Base-by-base conservation (phyloP, 2,329 filamentous ascomycete genomes). In the Elsinoe fawcettii region DNA sequence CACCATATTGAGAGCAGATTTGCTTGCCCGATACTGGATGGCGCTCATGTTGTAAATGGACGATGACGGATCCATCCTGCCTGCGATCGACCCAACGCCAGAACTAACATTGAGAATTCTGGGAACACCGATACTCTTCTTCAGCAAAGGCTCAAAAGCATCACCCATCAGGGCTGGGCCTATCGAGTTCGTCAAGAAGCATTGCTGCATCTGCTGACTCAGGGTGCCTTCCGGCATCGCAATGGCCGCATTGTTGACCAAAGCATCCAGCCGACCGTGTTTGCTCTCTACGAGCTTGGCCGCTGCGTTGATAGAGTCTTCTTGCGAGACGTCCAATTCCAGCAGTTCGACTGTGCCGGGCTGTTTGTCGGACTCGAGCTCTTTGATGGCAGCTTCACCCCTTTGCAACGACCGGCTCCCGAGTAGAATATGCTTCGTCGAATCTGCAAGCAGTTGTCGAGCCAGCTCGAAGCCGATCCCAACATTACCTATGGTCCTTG, bases 401-500 rank as follows among this genome's bases (percentile, higher is more conserved):
- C 74, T 75, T 23, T 71, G 66, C 8, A 63, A 5, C 23, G 67
- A 71, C n/a, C 75, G 70, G 37, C 63, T 62, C 18, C 67, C 70
- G 18, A 77, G 66, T 25, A 76, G 63, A 54, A 76, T 64, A 57
- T 76, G 70, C 14, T 56, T 51, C 11, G 62, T 60, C n/a, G 59
- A 61, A 14, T 69, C 60, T 3, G 68, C 61, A 5, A 75, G 68
- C 2, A 73, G 68, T 25, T 70, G 66, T 55, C 69, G 63, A 11
- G 70, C 70, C 5, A 75, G 68, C 57, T 74, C 75, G 58, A 72
- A 71, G 30, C 77, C 76, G 32, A 80, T 75, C 56, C 77, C 77
- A 55, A 70, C 71, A 61, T 75, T 80, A 36, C 60, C 64, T 60
- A 41, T 5, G 41, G 1, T 4, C 3, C 14, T 12, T 37, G 34